Percentiles rank a stretch among this genome's conserved stretches.
Evolutionary conservation across 164 flowering plant species (phyloP).

Genomic region (Santalum album): DNA sequence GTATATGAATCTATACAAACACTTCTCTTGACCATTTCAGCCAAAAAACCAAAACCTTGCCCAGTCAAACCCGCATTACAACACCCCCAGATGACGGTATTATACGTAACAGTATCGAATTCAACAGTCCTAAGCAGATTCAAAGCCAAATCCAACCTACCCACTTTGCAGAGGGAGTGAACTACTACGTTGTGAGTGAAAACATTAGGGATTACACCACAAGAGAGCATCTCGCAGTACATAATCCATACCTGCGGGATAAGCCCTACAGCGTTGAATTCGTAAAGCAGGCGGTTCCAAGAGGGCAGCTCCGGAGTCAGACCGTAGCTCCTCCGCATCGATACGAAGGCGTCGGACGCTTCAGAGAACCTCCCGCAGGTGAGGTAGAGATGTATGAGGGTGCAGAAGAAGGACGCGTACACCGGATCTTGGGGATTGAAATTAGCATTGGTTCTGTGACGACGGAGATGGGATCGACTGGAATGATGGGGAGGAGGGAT

Average conservation of each 20-base stretch:
- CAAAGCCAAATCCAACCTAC: slow-evolving; percentile 41
- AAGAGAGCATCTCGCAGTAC: slow-evolving; percentile 45
- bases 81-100: slow-evolving; percentile 75
- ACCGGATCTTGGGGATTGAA: too few species aligned
- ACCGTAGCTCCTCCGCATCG: slow-evolving; percentile 34
- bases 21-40: slow-evolving; percentile 68
- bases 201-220: slow-evolving; percentile 43
- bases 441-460: too few species aligned
- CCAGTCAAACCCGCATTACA: slow-evolving; percentile 39
- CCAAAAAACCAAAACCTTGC: slow-evolving; percentile 48
- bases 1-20: slow-evolving; percentile 43
- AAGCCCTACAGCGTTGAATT: slow-evolving; percentile 50
- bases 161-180: slow-evolving; percentile 72
- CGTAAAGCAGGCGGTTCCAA: slow-evolving; percentile 49
- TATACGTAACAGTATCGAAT: slow-evolving; percentile 52
- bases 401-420: slow-evolving; percentile 57
- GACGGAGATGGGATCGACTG: slow-evolving; percentile 18
- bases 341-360: slow-evolving; percentile 38
- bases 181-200: slow-evolving; percentile 49
- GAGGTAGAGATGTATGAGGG: slow-evolving; percentile 52
- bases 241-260: slow-evolving; percentile 52
- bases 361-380: slow-evolving; percentile 34
- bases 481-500: background rate
- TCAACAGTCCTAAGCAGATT: slow-evolving; percentile 33
- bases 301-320: slow-evolving; percentile 29